phyloP scores from a whole-genome alignment of 2,329 filamentous ascomycete genomes.

The Myriangium duriaei region DNA sequence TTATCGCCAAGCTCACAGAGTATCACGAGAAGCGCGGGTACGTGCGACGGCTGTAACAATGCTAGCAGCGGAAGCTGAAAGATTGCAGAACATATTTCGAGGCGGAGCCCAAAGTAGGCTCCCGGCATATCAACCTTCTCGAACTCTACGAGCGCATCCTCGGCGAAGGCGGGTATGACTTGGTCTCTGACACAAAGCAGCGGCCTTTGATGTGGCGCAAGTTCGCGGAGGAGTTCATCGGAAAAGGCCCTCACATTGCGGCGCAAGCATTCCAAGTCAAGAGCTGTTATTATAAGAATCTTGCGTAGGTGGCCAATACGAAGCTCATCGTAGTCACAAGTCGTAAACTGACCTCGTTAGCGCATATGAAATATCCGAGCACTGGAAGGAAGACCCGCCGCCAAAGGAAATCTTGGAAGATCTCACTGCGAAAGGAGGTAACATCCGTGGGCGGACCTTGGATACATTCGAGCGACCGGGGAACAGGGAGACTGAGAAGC shows the following conservation, averaged over 20 bases:
- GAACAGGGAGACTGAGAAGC: constrained; percentile 33
- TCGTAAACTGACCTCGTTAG: constrained; percentile 18
- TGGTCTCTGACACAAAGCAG: constrained; percentile 52
- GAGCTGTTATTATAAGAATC: constrained; percentile 78
- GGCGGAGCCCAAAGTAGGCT: constrained; percentile 67
- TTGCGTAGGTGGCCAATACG: constrained; percentile 44
- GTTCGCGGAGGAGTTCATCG: constrained; percentile 62
- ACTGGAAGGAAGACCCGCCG: constrained; percentile 69
- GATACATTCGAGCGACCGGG: constrained; percentile 55
- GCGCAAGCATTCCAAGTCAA: constrained; percentile 81
- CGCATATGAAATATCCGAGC: constrained; percentile 70
- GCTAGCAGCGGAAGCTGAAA: constrained; percentile 10
- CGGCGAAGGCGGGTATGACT: constrained; percentile 72
- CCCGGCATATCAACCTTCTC: constrained; percentile 61
- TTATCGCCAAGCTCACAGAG: constrained; percentile 57
- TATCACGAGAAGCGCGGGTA: constrained; percentile 69
- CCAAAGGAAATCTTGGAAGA: constrained; percentile 81
- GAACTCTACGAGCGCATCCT: constrained; percentile 69
- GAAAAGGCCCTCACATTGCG: constrained; percentile 61
- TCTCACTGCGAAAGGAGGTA: constrained; percentile 64
- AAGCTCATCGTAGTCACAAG: background rate
- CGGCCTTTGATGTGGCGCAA: constrained; percentile 77
- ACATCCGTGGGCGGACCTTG: constrained; percentile 62
- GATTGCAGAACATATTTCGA: constrained; percentile 54
- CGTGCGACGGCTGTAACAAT: constrained; percentile 15